Conservation (phyloP, 352 stramenopile genomes). For the Phytopythium ostracodes region DNA sequence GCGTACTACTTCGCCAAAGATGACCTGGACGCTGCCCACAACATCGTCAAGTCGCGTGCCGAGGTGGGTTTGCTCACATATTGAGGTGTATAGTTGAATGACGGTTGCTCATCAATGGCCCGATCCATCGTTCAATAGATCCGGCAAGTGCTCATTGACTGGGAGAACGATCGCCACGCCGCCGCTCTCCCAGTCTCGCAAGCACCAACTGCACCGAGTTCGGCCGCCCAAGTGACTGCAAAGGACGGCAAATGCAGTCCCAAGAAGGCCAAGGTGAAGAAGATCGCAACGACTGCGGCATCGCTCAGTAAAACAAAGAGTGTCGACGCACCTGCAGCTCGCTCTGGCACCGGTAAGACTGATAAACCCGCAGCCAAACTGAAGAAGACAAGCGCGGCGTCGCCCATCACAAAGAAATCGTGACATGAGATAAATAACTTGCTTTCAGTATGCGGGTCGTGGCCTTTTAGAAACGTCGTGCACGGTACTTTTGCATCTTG, state of each 20-base stretch:
- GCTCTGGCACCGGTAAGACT: background rate
- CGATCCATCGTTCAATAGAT: constrained; percentile 24
- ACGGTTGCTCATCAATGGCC: background rate
- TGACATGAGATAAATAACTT: background rate
- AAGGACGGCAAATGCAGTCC: constrained; percentile 18
- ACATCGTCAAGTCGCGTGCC: constrained; percentile 69
- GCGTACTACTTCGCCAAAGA: constrained; percentile 88
- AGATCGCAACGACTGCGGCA: constrained; percentile 1
- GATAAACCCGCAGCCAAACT: background rate
- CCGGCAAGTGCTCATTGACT: constrained; percentile 60
- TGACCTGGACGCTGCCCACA: constrained; percentile 79
- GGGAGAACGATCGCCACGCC: constrained; percentile 52
- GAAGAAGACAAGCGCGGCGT: background rate
- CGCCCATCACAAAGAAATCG: constrained; percentile 3
- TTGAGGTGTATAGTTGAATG: too few relatives aligned
- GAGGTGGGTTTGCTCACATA: too few relatives aligned
- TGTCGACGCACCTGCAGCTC: background rate
- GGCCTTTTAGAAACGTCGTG: background rate
- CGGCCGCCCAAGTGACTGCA: constrained; percentile 1
- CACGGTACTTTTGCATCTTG: background rate
- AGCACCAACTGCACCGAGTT: background rate
- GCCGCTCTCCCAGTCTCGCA: constrained; percentile 1
- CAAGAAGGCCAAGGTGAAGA: constrained; percentile 25
- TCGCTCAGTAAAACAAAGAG: background rate
- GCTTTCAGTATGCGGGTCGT: too few relatives aligned